Evolutionary conservation across 2,329 filamentous ascomycete genomes (phyloP), one percentile per base, ranked within the genome.

Genomic region (Podosphaera aphanis): DNA sequence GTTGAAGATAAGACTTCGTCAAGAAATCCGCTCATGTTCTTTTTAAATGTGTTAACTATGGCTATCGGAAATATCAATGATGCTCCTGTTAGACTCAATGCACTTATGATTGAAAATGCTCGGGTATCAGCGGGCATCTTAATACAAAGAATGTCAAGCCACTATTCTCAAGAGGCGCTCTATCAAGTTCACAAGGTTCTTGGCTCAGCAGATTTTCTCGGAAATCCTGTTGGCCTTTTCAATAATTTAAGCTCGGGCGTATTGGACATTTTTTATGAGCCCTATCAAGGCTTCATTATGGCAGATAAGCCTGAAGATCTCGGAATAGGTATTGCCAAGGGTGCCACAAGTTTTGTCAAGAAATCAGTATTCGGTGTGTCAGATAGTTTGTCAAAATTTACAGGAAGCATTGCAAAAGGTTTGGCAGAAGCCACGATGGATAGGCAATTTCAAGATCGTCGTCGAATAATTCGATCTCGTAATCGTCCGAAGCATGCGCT

Each of bases 61-160:
- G 93, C 90, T 13, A 90, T 98, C 56, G 90, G 90, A 51, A 98
- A 98, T 56, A 84, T 98, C 66, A 98, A 98, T 56, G 92, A 98
- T 62, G 90, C 90, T 5, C 92, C 90, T 0, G 77, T 98, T 45
- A 78, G 84, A 42, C 76, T 98, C 59, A 98, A 95, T 51, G 84
- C 90, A 1, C 67, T 98, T 20, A 82, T 98, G 66, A 66, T 98
- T 20, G 90, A 98, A 62, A 98, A 98, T 55, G 86, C 90, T 39
- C 77, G 90, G 23, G 81, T 98, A 4, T 93, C 90, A 0, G 77
- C 85, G 6, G 77, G 79, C 4, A 76, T 93, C 1, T 68, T 98
- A 39, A 71, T 85, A 19, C 79, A 82, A 59, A 93, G 86, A 59
- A 75, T 98, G 46, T 80, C 83, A 43, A 92, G 79, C 53, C 90